Percentiles rank a stretch among this genome's conserved stretches.
Conservation (phyloP, 2,329 filamentous ascomycete species). For the Stemphylium lycopersici region DNA sequence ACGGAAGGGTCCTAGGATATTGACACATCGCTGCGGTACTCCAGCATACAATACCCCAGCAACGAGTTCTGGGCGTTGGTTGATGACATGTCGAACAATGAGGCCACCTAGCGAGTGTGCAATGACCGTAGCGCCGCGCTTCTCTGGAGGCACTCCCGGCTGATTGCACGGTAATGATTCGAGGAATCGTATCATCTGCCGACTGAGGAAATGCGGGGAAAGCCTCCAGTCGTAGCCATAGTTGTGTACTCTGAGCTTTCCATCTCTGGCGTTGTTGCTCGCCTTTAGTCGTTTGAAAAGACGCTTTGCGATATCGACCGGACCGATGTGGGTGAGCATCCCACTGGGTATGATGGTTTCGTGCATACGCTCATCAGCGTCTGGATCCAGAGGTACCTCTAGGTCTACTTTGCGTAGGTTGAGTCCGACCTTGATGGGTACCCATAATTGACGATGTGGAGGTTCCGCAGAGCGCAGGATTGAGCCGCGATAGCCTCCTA, state of each 20-base stretch:
- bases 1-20: constrained; percentile 85
- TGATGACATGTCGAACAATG: constrained; percentile 87
- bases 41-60: constrained; percentile 86
- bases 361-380: constrained; percentile 84
- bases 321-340: constrained; percentile 90
- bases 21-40: constrained; percentile 83
- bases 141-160: constrained; percentile 56
- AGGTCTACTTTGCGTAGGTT: constrained; percentile 92
- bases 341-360: constrained; percentile 83
- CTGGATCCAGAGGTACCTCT: constrained; percentile 79
- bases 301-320: constrained; percentile 84
- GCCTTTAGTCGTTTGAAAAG: constrained; percentile 78
- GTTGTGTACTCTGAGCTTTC: constrained; percentile 79
- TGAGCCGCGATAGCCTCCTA: constrained; percentile 90
- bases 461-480: constrained; percentile 83
- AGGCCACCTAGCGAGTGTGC: constrained; percentile 88
- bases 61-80: constrained; percentile 83
- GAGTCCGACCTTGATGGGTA: constrained; percentile 88
- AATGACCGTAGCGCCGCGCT: constrained; percentile 77
- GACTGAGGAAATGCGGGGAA: constrained; percentile 77
- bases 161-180: constrained; percentile 77
- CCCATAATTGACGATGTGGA: constrained; percentile 88
- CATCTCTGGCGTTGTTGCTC: constrained; percentile 73
- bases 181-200: constrained; percentile 74
- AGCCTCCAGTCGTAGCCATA: constrained; percentile 96